These are phyloP conservation scores for Termitomyces sp. DNA, from an alignment of 768 basidiomycete species.

Conservation along the genomic window DNA sequence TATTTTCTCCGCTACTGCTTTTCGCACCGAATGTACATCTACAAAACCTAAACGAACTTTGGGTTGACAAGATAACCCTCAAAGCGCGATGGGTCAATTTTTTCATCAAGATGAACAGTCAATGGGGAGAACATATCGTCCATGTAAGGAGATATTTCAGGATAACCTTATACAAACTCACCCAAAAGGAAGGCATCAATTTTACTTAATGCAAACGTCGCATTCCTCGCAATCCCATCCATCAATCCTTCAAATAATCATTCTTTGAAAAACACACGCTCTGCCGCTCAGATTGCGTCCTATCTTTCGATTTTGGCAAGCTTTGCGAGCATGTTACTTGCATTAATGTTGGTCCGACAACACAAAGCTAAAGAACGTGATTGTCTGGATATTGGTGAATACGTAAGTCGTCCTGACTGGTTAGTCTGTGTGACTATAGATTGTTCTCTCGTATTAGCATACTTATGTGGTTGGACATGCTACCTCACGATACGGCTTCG, in stretches of 20 bases:
- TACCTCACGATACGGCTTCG: background rate
- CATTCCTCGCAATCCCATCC: conserved; percentile 41
- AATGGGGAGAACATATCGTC: conserved; percentile 8
- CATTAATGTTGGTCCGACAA: conserved; percentile 38
- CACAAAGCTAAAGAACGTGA: conserved; percentile 27
- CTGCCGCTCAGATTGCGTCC: conserved; percentile 30
- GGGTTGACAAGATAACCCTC: conserved; percentile 38
- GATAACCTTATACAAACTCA: conserved; percentile 19
- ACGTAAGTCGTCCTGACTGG: background rate
- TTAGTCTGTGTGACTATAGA: background rate
- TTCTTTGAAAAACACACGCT: conserved; percentile 10
- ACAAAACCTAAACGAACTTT: conserved; percentile 34
- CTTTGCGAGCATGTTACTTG: conserved; percentile 37
- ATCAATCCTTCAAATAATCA: conserved; percentile 29
- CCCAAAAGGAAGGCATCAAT: conserved; percentile 37
- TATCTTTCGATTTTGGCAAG: conserved; percentile 40
- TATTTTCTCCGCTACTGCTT: conserved; percentile 36
- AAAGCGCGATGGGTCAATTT: conserved; percentile 33
- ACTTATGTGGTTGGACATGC: background rate
- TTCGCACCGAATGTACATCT: conserved; percentile 38
- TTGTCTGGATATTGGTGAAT: conserved; percentile 13
- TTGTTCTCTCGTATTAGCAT: background rate
- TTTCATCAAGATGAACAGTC: conserved; percentile 27
- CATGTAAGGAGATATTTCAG: conserved; percentile 15
- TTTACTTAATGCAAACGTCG: conserved; percentile 44